Base-by-base conservation (phyloP, 768 basidiomycete species). In the Tricholoma saponaceum region DNA sequence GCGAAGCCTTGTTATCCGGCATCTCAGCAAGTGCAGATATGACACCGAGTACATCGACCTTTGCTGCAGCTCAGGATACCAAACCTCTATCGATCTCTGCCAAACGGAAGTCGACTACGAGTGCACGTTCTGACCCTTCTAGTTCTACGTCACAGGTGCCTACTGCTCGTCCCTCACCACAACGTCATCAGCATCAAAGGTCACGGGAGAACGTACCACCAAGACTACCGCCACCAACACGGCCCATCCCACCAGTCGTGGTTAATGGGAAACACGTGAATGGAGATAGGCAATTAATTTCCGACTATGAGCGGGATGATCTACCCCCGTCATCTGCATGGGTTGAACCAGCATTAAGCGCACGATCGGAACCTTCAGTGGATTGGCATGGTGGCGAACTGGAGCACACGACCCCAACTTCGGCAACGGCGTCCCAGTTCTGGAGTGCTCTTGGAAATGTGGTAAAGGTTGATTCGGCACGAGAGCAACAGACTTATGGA, bases 1-100 rank as follows among this genome's bases (percentile, higher is more conserved):
- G 80, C 9, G 76, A 81, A 62, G 75, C 80, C 5, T 62, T 86
- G 33, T 73, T 86, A 30, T 79, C 73, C n/a, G 82, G 78, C 2
- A 77, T 84, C n/a, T 77, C 79, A 1, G 55, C 46, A n/a, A 61
- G 49, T 41, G 37, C 25, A n/a, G 52, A 56, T 32, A 4, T 37
- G 37, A 60, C 62, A 13, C 57, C 59, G 1, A 58, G 47, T 26
- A 9, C 62, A 13, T 63, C 59, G 1, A 54, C 57, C 9, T 64
- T 64, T 49, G 57, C 58, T 8, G 30, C 41, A 14, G 62, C 61
- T 6, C 65, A 66, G 55, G 61, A 60, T 20, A n/a, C 39, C 13
- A 58, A 54, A 46, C 49, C 54, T 35, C 28, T 56, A 25, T 26
- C 56, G 3, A 23, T 30, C 14, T 43, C 52, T 5, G 20, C 16